phyloP scores from a whole-genome alignment of 2,329 filamentous ascomycete genomes.

The Trichoderma koningii region DNA sequence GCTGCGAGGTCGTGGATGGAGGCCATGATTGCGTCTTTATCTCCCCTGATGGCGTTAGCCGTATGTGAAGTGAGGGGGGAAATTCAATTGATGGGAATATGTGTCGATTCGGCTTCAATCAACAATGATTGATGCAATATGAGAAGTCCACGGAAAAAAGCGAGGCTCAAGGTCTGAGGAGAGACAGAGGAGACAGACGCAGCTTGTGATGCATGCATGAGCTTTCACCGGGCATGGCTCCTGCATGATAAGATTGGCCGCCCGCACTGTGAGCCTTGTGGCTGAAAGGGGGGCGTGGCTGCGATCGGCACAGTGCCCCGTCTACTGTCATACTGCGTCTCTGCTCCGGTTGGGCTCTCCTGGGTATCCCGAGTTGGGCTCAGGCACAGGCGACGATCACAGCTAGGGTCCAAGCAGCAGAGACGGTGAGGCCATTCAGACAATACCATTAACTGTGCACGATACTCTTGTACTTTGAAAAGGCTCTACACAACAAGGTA shows the following conservation, averaged over 20 bases:
- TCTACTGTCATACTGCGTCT: not conserved
- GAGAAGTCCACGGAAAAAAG: not conserved
- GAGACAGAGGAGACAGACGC: not conserved
- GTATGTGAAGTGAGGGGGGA: too few species aligned
- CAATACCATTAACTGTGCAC: slow-evolving; percentile 24
- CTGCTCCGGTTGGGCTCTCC: not conserved
- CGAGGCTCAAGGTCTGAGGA: not conserved
- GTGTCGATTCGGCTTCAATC: too few species aligned
- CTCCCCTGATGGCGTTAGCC: not conserved
- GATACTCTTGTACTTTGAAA: slow-evolving; percentile 15
- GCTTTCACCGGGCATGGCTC: slow-evolving; percentile 11
- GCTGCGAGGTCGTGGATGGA: slow-evolving; percentile 55
- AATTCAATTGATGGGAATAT: too few species aligned
- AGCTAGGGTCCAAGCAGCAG: not conserved
- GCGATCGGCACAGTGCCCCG: not conserved
- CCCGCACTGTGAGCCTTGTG: slow-evolving; percentile 18
- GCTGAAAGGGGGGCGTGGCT: slow-evolving; percentile 13
- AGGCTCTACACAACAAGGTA: slow-evolving; percentile 5
- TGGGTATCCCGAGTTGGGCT: not conserved
- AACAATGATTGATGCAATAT: too few species aligned
- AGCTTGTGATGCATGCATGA: slow-evolving; percentile 13
- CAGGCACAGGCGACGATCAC: not conserved
- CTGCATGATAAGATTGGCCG: slow-evolving; percentile 8
- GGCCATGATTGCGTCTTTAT: slow-evolving; percentile 40
- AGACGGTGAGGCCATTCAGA: slow-evolving; percentile 2